Evolutionary conservation across 225 moss, liverwort and hornwort species (phyloP), one percentile per base, ranked within the genome.

Genomic region (Marchantia paleacea): DNA sequence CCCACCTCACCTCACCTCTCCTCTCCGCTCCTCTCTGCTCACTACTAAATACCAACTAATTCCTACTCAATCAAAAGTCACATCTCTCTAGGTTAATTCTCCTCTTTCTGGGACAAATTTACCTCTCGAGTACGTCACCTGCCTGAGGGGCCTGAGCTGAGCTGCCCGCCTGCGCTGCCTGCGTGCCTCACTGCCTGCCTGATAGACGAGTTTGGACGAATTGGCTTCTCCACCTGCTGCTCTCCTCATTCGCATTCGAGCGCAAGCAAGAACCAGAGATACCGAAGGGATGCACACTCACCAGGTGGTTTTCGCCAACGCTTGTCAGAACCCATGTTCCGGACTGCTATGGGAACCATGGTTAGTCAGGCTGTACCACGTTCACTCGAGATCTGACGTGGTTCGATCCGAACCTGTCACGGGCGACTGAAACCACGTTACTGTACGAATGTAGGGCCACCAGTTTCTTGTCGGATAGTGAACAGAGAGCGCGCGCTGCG

Each of bases 251-350:
- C 14, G 60, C 19, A 60, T 60, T 60, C 60, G 60, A 20, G 18
- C 6, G 18, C 60, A 22, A 19, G 60, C 18, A 22, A 60, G 60
- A 60, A 39, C 39, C 39, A 39, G 18, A 66, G 66, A 28, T 29
- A 28, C 29, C 57, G 7, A 29, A 66, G 12, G 29, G 28, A 28
- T 66, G 66, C 26, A 66, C 26, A 22, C 60, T 25, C 66, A 66
- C 66, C 66, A 66, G 66, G 66, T 66, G 26, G 66, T 66, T 66
- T 66, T 66, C 14, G 66, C 26, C 66, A 19, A 25, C 25, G 66
- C 22, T 0, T 72, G 72, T 72, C 72, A 72, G 72, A 72, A 72
- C 48, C 72, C 72, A 72, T 72, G 72, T 66, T 66, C 66, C 25
- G 10, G 12, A 26, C 66, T 66, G 25, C 8, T 10, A 12, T 7